phyloP scores from a whole-genome alignment of 352 stramenopile genomes.

The Salisapilia sapeloensis region DNA sequence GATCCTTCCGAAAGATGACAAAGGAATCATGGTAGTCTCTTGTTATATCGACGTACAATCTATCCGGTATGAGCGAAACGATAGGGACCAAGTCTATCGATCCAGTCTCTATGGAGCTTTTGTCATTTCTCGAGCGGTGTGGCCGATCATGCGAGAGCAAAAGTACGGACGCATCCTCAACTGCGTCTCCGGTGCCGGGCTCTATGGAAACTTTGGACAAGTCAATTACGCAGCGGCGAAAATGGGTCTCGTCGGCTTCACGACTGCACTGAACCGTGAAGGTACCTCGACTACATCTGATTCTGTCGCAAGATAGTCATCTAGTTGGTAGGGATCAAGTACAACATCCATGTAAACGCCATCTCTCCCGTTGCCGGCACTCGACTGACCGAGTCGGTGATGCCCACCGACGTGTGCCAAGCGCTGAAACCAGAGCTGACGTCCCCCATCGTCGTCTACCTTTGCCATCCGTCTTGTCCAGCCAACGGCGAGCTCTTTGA shows the following conservation, averaged over 20 bases:
- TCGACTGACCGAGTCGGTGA: conserved; percentile 41
- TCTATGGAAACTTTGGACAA: conserved; percentile 70
- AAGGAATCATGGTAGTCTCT: conserved; percentile 25
- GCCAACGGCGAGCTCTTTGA: conserved; percentile 40
- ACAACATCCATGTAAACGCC: conserved; percentile 59
- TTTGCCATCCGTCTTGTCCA: conserved; percentile 33
- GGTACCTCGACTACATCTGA: conserved; percentile 5
- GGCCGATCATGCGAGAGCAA: conserved; percentile 49
- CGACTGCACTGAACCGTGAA: conserved; percentile 46
- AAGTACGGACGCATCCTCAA: conserved; percentile 61
- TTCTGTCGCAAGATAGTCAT: background rate
- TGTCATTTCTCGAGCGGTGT: conserved; percentile 39
- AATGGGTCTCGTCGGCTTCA: conserved; percentile 55
- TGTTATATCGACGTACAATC: too few species aligned
- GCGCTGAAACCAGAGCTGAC: conserved; percentile 45
- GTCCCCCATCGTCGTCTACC: conserved; percentile 41
- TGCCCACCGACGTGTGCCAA: conserved; percentile 34
- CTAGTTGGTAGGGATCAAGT: conserved; percentile 30
- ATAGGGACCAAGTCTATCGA: conserved; percentile 39
- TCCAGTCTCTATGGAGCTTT: conserved; percentile 44
- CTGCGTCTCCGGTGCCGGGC: conserved; percentile 34
- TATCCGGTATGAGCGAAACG: too few species aligned
- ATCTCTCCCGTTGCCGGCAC: conserved; percentile 49
- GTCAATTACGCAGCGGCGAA: conserved; percentile 70
- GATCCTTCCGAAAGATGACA: conserved; percentile 64